Conservation (phyloP, 2,329 filamentous ascomycete species). For the Colletotrichum kahawae region DNA sequence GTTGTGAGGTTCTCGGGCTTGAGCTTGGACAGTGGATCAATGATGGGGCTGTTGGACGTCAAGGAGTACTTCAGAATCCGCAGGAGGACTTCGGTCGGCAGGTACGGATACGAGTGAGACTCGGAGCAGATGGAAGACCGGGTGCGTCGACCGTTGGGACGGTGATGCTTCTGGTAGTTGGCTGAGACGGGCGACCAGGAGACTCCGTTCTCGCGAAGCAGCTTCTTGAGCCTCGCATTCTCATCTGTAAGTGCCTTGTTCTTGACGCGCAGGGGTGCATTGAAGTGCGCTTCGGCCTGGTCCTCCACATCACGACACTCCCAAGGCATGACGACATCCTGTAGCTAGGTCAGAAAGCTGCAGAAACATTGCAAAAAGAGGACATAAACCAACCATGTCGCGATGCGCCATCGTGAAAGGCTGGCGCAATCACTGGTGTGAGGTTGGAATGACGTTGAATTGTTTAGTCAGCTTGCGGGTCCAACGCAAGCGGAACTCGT, state of each 20-base stretch:
- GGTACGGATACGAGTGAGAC: conserved; percentile 38
- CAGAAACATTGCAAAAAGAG: not conserved
- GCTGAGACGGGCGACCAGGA: conserved; percentile 49
- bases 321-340: conserved; percentile 45
- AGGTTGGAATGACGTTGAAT: not conserved
- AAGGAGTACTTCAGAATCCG: conserved; percentile 57
- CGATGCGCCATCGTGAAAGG: not conserved
- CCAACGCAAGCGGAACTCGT: not conserved
- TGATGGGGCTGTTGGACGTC: conserved; percentile 52
- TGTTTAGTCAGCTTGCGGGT: not conserved
- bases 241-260: conserved; percentile 53
- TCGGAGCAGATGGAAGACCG: conserved; percentile 25
- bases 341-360: not conserved
- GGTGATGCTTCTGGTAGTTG: conserved; percentile 27
- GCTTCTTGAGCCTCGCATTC: conserved; percentile 53
- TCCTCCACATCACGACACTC: conserved; percentile 59
- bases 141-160: conserved; percentile 28
- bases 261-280: conserved; percentile 51
- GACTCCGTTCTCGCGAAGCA: conserved; percentile 57
- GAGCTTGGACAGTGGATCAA: conserved; percentile 56
- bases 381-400: not conserved
- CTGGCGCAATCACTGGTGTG: not conserved
- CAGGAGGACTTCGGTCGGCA: conserved; percentile 59
- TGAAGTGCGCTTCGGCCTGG: conserved; percentile 51
- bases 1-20: conserved; percentile 48